Percentiles rank a stretch among this genome's conserved stretches.
phyloP scores from a whole-genome alignment of 2,329 filamentous ascomycete genomes.

The Paramyrothecium roridum region DNA sequence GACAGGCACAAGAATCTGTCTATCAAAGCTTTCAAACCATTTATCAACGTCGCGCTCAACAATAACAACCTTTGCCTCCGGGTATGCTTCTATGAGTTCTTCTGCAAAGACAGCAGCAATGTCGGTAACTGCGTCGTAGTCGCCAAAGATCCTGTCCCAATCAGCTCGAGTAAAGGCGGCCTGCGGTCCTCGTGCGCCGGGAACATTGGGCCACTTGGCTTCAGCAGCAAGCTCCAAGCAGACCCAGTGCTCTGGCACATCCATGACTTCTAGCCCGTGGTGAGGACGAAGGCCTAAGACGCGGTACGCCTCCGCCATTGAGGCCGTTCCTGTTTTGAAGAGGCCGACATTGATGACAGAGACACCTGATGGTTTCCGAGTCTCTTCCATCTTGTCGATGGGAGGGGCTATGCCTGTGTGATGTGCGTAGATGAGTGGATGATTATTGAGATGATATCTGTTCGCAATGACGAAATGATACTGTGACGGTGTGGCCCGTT shows the following conservation, averaged over 20 bases:
- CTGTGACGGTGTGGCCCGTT: too few relatives aligned
- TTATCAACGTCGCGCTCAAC: constrained; percentile 20
- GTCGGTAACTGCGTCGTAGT: constrained; percentile 21
- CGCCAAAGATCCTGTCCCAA: constrained; percentile 20
- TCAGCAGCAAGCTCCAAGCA: background rate
- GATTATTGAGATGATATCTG: too few relatives aligned
- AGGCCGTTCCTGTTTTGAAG: background rate
- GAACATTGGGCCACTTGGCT: background rate
- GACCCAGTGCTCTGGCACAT: background rate
- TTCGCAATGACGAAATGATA: too few relatives aligned
- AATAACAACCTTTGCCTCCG: constrained; percentile 24
- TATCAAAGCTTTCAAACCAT: constrained; percentile 20
- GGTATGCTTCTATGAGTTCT: constrained; percentile 22
- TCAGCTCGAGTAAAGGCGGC: constrained; percentile 9
- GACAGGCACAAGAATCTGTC: background rate
- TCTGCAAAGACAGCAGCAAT: constrained; percentile 16
- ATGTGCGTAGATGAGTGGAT: too few relatives aligned
- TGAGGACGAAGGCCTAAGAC: background rate
- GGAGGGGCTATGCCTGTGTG: constrained; percentile 18
- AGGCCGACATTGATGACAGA: constrained; percentile 1
- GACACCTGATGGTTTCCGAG: background rate
- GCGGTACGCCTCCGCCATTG: background rate
- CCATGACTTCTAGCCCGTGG: background rate
- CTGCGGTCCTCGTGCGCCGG: background rate
- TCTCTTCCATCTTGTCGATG: background rate